Conservation (phyloP, 1,284 basidiomycete genomes). For the Leccinum ponderosum region DNA sequence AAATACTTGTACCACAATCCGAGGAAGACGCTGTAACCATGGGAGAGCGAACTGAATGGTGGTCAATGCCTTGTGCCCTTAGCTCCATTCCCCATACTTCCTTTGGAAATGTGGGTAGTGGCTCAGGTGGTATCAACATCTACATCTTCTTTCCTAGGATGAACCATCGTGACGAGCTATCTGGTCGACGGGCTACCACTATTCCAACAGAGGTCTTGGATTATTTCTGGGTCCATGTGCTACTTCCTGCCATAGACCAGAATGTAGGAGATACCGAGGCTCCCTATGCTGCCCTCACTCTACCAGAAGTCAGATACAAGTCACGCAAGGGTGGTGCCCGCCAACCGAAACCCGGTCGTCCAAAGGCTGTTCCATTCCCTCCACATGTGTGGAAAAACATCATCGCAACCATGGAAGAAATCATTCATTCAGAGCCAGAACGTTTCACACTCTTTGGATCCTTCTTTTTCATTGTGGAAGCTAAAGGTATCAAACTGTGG, state of each 20-base stretch:
- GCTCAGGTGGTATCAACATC: no score
- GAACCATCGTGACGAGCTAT: conserved; percentile 13
- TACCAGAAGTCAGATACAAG: conserved; percentile 4
- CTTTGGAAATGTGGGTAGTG: no score
- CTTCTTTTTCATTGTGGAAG: conserved; percentile 18
- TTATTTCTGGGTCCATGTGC: conserved; percentile 5
- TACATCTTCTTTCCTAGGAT: conserved; percentile 16
- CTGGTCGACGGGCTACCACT: not conserved
- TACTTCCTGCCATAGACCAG: conserved; percentile 10
- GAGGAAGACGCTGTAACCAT: no score
- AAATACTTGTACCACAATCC: no score
- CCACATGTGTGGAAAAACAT: not conserved
- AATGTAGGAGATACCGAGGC: not conserved
- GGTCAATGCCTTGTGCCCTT: no score
- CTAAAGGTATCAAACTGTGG: conserved; percentile 13
- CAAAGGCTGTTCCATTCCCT: no score
- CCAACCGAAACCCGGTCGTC: not conserved
- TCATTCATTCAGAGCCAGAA: not conserved
- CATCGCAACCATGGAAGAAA: not conserved
- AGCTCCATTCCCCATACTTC: no score
- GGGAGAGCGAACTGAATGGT: no score
- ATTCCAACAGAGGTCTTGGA: conserved; percentile 12
- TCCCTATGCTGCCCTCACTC: not conserved
- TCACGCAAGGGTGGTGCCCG: not conserved
- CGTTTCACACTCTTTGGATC: conserved; percentile 4